Evolutionary conservation across 495 filamentous ascomycete species (phyloP).

Genomic region (Hyaloscypha finlandica): DNA sequence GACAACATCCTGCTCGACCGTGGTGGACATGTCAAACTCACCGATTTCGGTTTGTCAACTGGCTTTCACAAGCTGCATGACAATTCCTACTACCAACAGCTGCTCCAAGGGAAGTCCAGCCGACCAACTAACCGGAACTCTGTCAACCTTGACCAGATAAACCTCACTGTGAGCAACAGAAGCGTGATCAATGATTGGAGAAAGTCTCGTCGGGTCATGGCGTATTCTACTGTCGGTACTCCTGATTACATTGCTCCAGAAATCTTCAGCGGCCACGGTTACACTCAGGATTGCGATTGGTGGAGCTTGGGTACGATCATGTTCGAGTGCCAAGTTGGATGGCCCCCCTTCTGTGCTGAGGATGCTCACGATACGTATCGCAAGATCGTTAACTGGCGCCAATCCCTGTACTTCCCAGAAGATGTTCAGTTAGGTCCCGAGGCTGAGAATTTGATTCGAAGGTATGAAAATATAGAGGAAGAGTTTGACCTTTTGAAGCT

Average conservation of each 20-base stretch:
- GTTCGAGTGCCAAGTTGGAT: conserved; percentile 98
- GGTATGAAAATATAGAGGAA: conserved; percentile 47
- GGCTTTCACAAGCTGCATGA: conserved; percentile 98
- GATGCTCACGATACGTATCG: conserved; percentile 97
- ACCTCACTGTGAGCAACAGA: conserved; percentile 96
- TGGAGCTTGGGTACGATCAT: conserved; percentile 99
- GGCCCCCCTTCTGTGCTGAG: conserved; percentile 98
- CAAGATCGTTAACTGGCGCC: conserved; percentile 98
- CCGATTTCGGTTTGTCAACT: conserved; percentile 96
- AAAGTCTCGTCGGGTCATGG: conserved; percentile 90
- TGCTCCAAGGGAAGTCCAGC: conserved; percentile 79
- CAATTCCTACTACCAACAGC: conserved; percentile 95
- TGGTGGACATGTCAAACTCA: conserved; percentile 96
- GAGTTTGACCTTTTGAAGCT: not conserved
- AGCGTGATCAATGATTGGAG: conserved; percentile 98
- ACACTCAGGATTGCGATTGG: conserved; percentile 97
- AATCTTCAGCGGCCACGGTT: conserved; percentile 95
- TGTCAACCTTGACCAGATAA: conserved; percentile 95
- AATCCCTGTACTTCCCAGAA: conserved; percentile 94
- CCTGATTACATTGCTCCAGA: conserved; percentile 99
- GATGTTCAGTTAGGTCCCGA: conserved; percentile 86
- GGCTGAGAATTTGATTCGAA: conserved; percentile 84
- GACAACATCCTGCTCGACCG: conserved; percentile 97
- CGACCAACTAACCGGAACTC: conserved; percentile 81
- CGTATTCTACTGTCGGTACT: conserved; percentile 97